Base-by-base conservation (phyloP, 179 eudicot genomes). In the Vitellaria paradoxa region DNA sequence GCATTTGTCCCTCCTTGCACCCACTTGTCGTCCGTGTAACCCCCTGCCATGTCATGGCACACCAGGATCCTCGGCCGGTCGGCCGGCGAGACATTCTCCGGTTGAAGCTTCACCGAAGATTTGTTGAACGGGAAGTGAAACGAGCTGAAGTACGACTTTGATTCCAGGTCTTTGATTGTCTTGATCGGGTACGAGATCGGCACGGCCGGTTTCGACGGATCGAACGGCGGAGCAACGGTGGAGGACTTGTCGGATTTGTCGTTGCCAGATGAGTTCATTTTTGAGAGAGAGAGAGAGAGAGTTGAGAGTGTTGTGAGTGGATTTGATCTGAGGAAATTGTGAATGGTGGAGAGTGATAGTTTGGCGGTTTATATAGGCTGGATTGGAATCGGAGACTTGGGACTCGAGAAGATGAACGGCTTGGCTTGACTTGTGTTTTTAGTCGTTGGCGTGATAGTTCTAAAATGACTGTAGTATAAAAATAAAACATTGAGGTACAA, bases 11-110 rank as follows among this genome's bases (percentile, higher is more conserved):
- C 95, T 0, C 97, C 99, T 77, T 95, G 99, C 0, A 91, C 86
- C 91, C 94, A 91, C 81, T 84, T 91, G 85, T 95, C 99, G 68
- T 93, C 99, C 59, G 57, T 26, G 49, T 95, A 95, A 56, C 97
- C 99, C 49, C 99, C 99, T 5, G 83, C 91, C 97, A 95, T 90
- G 79, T 95, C 99, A 82, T 95, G 99, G 79, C 97, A 95, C 7
- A 93, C 99, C 81, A 95, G 74, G 11, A 91, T 24, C 82, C 97
- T 84, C 14, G 77, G 87, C 77, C 91, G 78, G 40, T 81, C 49
- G 0, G 97, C 90, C 84, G 90, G 79, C 10, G 56, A 18, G 14
- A 45, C 10, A 4, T 70, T 71, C 9, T 26, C 57, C 42, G 56
- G 15, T 67, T 68, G 79, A 53, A 82, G 79, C 37, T 77, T 55